Conservation (phyloP, 805 yeast genomes). For the Metschnikowia continentalis region DNA sequence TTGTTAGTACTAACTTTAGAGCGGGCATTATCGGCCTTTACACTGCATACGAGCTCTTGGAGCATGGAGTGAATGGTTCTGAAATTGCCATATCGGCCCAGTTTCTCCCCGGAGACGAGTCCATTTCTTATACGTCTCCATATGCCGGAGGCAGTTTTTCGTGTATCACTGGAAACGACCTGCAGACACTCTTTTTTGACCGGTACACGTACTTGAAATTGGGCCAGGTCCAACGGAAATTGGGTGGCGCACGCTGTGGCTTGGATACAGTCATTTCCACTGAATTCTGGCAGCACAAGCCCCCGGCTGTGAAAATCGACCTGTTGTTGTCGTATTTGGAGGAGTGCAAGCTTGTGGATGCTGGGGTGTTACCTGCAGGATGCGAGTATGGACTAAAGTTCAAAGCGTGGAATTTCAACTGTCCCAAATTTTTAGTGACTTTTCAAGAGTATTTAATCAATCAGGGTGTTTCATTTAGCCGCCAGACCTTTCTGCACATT, state of each 20-base stretch:
- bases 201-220: constrained; percentile 53
- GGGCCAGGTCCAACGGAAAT: constrained; percentile 33
- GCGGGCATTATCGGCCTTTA: constrained; percentile 60
- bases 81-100: constrained; percentile 59
- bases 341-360: constrained; percentile 38
- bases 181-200: constrained; percentile 43
- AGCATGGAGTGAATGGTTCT: constrained; percentile 34
- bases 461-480: constrained; percentile 49
- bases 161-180: constrained; percentile 54
- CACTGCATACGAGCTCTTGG: constrained; percentile 66
- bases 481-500: constrained; percentile 48
- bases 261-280: constrained; percentile 51
- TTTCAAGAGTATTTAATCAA: constrained; percentile 42
- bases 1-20: constrained; percentile 9
- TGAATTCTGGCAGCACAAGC: constrained; percentile 54
- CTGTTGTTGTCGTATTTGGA: constrained; percentile 48
- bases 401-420: constrained; percentile 66
- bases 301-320: constrained; percentile 43
- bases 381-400: constrained; percentile 53
- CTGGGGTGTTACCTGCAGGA: constrained; percentile 45
- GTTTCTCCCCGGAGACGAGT: constrained; percentile 73
- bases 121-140: constrained; percentile 72
- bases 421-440: constrained; percentile 56
- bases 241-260: constrained; percentile 55
- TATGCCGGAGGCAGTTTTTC: constrained; percentile 55